Evolutionary conservation across 139 green algal species (phyloP), one percentile per base, ranked within the genome.

Genomic region (Chlorella ohadii): DNA sequence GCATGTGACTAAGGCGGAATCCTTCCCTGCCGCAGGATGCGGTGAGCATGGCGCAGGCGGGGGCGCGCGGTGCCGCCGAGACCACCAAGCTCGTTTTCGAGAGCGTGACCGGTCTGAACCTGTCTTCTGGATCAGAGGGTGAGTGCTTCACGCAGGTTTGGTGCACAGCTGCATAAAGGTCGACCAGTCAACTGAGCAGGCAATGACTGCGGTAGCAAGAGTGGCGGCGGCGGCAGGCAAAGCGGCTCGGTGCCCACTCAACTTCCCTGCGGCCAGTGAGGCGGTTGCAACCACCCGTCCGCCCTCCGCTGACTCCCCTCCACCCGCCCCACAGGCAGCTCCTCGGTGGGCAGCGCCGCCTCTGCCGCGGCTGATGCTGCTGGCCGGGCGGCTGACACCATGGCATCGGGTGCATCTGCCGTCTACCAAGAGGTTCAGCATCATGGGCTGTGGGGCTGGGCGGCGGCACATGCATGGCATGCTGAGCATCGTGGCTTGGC

Each of bases 41-140:
- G n/a, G 34, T 47, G 16, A 33, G 55, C 33, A 81, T 81, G 74
- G 74, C 74, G 55, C 22, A 67, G 33, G 74, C 74, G 34, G 55
- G 55, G 22, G 33, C 9, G 22, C 22, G 55, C 5, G 74, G 74
- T 15, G 55, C 55, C 3, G 74, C 74, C 1, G 55, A 81, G 55
- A 56, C 28, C 4, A 36, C 55, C 9, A 55, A 55, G 55, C 74
- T 81, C 2, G 55, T 67, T 22, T 27, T 81, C 13, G 74, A 68
- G 11, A 23, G 22, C 28, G 33, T 55, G 13, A 81, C 55, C 11
- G 72, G 72, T 13, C n/a, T 63, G 4, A 41, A n/a, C 72, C 38
- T 31, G 6, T 1, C n/a, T 47, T 38, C 27, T 27, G 72, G 44
- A 0, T 2, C 4, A 22, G 44, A 64, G 9, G 44, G 44, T 63